Percentiles rank a stretch among this genome's conserved stretches.
Evolutionary conservation across 2,329 filamentous ascomycete species (phyloP).

Genomic region (Cytospora chrysosperma): DNA sequence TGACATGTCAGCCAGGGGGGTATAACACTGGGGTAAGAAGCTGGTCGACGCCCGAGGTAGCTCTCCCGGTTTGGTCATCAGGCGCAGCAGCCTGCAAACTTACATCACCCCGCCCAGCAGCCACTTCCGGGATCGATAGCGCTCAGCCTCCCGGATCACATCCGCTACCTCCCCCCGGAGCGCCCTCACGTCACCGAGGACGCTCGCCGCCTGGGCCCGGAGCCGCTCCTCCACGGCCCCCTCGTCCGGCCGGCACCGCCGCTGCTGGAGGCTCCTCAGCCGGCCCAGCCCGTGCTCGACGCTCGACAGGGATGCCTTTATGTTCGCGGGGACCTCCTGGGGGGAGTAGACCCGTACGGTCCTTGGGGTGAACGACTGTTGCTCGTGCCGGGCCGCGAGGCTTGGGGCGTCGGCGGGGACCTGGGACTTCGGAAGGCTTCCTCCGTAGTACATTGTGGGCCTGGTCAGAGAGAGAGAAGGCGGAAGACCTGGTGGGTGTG

Average conservation of each 20-base stretch:
- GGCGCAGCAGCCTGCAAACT: too few relatives aligned
- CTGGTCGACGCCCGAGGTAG: too few relatives aligned
- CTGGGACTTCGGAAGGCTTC: background rate
- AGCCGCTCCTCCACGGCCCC: conserved; percentile 44
- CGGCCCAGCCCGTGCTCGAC: conserved; percentile 37
- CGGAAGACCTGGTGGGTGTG: background rate
- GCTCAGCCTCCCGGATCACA: conserved; percentile 45
- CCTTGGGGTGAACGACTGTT: background rate
- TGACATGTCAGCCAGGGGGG: too few relatives aligned
- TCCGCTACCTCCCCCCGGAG: conserved; percentile 45
- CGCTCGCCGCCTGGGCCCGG: conserved; percentile 41
- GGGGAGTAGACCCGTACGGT: conserved; percentile 26
- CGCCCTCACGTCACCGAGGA: conserved; percentile 44
- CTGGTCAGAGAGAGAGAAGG: background rate
- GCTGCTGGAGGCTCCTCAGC: conserved; percentile 36
- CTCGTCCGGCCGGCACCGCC: conserved; percentile 29
- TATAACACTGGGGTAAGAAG: too few relatives aligned
- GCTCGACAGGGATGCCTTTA: conserved; percentile 26
- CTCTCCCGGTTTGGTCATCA: too few relatives aligned
- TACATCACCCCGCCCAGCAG: conserved; percentile 52
- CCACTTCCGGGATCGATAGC: conserved; percentile 53
- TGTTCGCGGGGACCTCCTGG: conserved; percentile 25
- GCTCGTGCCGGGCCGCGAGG: background rate
- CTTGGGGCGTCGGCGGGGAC: background rate
- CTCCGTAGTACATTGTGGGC: background rate